Evolutionary conservation across 2,329 filamentous ascomycete genomes (phyloP).

Genomic region (Aspergillus carbonarius): DNA sequence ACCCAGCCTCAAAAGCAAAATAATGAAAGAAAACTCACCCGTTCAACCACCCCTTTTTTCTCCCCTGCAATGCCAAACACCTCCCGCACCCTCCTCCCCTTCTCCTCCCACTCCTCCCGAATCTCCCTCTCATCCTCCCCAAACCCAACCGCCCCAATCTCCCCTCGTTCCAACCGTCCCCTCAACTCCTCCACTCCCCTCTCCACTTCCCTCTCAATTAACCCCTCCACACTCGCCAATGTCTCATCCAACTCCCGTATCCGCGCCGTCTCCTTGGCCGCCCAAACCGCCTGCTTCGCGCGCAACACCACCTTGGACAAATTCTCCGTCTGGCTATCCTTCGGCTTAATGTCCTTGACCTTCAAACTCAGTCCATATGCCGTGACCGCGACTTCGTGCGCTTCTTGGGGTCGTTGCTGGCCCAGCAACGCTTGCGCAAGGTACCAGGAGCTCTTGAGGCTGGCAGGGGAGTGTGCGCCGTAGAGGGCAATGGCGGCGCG

Average conservation of each 20-base stretch:
- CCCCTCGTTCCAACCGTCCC: constrained; percentile 34
- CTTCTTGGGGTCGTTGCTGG: constrained; percentile 69
- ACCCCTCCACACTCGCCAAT: constrained; percentile 39
- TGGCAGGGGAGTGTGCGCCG: constrained; percentile 48
- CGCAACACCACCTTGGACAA: constrained; percentile 72
- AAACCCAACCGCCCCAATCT: constrained; percentile 63
- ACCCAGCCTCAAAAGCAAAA: background rate
- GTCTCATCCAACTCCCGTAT: constrained; percentile 48
- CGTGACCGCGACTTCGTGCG: constrained; percentile 65
- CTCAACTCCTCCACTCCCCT: constrained; percentile 39
- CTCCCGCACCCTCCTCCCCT: constrained; percentile 46
- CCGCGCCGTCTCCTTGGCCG: constrained; percentile 61
- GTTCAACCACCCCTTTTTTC: constrained; percentile 41
- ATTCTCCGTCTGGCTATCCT: constrained; percentile 66
- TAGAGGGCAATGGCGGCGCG: constrained; percentile 69
- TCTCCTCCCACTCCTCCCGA: constrained; percentile 50
- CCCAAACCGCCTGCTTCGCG: constrained; percentile 86
- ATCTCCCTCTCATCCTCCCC: constrained; percentile 64
- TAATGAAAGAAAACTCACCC: constrained; percentile 34
- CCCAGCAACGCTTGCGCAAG: constrained; percentile 80
- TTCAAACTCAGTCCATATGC: constrained; percentile 71
- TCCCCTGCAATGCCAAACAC: constrained; percentile 44
- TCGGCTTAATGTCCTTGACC: constrained; percentile 59
- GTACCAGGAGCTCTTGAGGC: constrained; percentile 82
- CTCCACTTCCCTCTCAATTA: constrained; percentile 41